A percentile compares a stretch with the other conserved stretches of the same genome.
phyloP scores from a whole-genome alignment of 139 green algal species.

The Chlamydomonas sp. region DNA sequence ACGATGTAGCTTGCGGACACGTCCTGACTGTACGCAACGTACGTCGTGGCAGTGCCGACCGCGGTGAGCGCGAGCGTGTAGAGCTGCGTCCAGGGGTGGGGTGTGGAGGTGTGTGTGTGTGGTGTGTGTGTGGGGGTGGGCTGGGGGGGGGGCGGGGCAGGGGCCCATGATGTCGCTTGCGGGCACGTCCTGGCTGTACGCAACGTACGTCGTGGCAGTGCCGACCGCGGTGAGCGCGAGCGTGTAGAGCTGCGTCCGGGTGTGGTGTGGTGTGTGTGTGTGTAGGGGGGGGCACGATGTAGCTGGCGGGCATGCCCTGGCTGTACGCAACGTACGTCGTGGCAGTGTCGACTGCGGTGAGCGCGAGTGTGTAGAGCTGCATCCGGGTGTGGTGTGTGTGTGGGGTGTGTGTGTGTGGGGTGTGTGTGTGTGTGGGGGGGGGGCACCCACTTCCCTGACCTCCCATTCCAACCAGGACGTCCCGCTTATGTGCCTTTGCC shows the following conservation, averaged over 20 bases:
- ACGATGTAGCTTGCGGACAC: conserved; percentile 67
- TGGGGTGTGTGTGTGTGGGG: too few relatives aligned
- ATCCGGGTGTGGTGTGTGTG: neutral
- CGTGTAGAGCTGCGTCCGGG: conserved; percentile 34
- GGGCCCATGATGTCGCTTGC: conserved; percentile 74
- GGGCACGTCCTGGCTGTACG: conserved; percentile 59
- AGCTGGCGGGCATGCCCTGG: conserved; percentile 63
- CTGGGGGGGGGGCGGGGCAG: too few relatives aligned
- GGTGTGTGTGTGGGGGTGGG: too few relatives aligned
- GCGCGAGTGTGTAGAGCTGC: conserved; percentile 42
- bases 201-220: conserved; percentile 33
- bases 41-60: conserved; percentile 32
- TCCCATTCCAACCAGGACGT: conserved; percentile 60
- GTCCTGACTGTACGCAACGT: conserved; percentile 55
- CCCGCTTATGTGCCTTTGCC: too few relatives aligned
- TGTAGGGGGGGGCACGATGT: too few relatives aligned
- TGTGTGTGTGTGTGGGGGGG: too few relatives aligned
- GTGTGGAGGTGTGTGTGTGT: too few relatives aligned
- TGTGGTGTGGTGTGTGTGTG: too few relatives aligned
- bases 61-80: conserved; percentile 48
- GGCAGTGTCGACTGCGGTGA: conserved; percentile 28
- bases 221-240: conserved; percentile 33
- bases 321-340: conserved; percentile 51
- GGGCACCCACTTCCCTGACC: conserved; percentile 71
- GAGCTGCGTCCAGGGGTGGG: neutral